These are phyloP conservation scores for Sclerospora graminicola DNA, from an alignment of 352 stramenopile species.

Conservation along the genomic window DNA sequence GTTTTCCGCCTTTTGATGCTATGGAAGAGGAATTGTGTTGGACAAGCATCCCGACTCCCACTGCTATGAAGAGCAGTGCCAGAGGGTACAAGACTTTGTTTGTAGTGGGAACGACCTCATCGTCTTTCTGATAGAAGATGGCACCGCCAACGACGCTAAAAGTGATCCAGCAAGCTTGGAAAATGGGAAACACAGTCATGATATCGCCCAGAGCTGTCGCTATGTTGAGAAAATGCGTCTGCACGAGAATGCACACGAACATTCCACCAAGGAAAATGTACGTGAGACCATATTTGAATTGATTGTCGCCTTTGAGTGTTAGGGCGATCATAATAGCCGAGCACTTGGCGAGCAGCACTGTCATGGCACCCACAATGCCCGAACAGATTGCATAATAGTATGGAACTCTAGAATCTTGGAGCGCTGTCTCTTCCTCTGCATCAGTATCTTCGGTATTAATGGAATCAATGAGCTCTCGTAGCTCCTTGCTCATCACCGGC, in stretches of 20 bases:
- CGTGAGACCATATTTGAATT: constrained; percentile 78
- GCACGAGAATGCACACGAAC: constrained; percentile 77
- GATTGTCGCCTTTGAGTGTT: constrained; percentile 76
- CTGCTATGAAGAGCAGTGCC: constrained; percentile 51
- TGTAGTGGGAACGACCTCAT: constrained; percentile 33
- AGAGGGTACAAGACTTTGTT: constrained; percentile 70
- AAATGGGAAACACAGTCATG: constrained; percentile 86
- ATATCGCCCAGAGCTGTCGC: constrained; percentile 75
- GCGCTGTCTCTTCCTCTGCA: constrained; percentile 22
- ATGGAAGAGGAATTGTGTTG: constrained; percentile 40
- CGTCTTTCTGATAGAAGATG: constrained; percentile 75
- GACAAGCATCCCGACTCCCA: constrained; percentile 61
- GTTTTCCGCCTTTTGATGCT: neutral
- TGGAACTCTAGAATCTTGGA: constrained; percentile 37
- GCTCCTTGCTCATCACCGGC: constrained; percentile 21
- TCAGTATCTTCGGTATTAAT: constrained; percentile 21
- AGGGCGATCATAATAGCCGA: constrained; percentile 78
- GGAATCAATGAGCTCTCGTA: constrained; percentile 19
- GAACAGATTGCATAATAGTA: constrained; percentile 85
- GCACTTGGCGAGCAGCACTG: constrained; percentile 77
- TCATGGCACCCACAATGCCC: constrained; percentile 76
- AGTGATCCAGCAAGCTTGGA: constrained; percentile 83
- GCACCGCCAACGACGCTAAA: constrained; percentile 80
- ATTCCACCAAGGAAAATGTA: constrained; percentile 84
- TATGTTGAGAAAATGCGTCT: constrained; percentile 85